Evolutionary conservation across 768 basidiomycete species (phyloP), one percentile per base, ranked within the genome.

Genomic region (Holtermanniella nyarrowii): DNA sequence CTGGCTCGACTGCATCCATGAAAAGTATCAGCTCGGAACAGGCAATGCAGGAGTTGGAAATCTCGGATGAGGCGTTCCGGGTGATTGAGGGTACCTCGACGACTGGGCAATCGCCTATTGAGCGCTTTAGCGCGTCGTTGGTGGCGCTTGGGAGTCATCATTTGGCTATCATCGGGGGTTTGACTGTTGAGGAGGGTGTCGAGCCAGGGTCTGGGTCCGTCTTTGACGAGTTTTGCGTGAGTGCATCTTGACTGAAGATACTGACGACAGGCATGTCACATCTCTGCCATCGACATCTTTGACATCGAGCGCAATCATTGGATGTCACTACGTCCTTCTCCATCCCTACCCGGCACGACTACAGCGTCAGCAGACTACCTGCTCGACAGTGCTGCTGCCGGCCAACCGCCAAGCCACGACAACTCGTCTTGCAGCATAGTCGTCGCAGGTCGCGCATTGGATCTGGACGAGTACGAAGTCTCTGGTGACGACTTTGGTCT

Each of bases 171-270:
- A 31, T 48, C 24, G 46, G 46, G 16, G 46, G 46, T 5, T 48
- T 48, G 46, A 37, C 46, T 5, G 46, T 48, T 5, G 46, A 48
- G 27, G 46, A 48, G 37, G 46, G 46, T 13, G 24, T 26, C 25
- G 25, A 48, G 22, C 5, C 23, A 26, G 22, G 5, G 23, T 4
- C 5, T n/a, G 46, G 46, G 24, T 21, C 11, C 7, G 46, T 48
- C n/a, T 48, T 48, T 31, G 46, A 48, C 27, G 46, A 48, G 22
- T 48, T 48, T 18, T 26, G 25, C 11, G 46, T 48, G 37, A 46
- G 44, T 48, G 7, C 45, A 14, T 24, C 21, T 13, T 11, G 16
- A 46, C 21, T n/a, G 13, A 14, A 25, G 24, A 18, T 25, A 25
- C 23, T 23, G 24, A 14, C 25, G 7, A 24, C 45, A 48, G 46